These are phyloP conservation scores for Tremella mesenterica DNA, from an alignment of 768 basidiomycete genomes.

Conservation along the genomic window DNA sequence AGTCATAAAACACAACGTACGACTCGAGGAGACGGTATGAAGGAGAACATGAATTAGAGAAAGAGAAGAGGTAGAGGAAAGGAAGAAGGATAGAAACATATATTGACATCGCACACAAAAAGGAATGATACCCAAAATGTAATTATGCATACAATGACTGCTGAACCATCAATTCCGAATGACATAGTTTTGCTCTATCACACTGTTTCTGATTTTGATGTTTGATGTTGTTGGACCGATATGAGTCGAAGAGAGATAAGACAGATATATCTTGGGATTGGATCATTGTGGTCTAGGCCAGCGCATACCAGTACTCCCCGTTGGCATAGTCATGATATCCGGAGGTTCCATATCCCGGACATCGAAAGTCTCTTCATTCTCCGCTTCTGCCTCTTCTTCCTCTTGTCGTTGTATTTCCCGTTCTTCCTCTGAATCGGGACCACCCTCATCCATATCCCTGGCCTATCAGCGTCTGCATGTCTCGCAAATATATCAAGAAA, in stretches of 20 bases:
- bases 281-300: conserved; percentile 6
- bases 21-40: neutral
- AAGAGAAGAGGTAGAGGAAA: no score
- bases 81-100: neutral
- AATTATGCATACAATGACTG: neutral
- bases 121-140: neutral
- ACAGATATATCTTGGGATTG: neutral
- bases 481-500: neutral
- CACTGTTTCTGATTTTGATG: neutral
- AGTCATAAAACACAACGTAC: neutral
- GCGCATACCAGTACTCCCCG: conserved; percentile 1
- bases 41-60: no score
- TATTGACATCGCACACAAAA: neutral
- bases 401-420: conserved; percentile 27
- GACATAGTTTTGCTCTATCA: no score
- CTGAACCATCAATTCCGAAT: no score
- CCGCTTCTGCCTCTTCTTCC: conserved; percentile 34
- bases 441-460: conserved; percentile 29
- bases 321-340: neutral
- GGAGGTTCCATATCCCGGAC: conserved; percentile 19
- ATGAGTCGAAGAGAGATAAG: neutral
- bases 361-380: conserved; percentile 24
- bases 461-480: neutral
- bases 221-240: neutral
- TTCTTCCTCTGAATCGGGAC: conserved; percentile 31